phyloP scores from a whole-genome alignment of 2,329 filamentous ascomycete species.

The Xylaria sp. region DNA sequence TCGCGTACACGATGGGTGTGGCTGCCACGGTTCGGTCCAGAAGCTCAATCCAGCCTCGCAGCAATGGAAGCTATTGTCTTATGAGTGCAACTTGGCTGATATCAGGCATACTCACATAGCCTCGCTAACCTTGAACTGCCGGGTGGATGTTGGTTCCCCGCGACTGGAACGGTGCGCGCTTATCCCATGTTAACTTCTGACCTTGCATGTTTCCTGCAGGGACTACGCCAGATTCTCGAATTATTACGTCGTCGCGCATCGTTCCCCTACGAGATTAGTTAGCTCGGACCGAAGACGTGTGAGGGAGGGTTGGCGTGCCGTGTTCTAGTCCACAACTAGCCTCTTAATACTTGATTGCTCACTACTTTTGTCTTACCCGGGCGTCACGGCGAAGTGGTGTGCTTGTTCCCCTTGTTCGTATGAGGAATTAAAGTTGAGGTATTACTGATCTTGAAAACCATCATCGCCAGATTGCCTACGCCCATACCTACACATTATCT shows the following conservation, averaged over 20 bases:
- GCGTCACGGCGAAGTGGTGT: not conserved
- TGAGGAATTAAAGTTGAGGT: not conserved
- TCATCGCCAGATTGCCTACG: not conserved
- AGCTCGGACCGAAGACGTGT: not conserved
- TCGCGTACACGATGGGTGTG: not conserved
- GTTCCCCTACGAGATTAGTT: not conserved
- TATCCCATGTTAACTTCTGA: not conserved
- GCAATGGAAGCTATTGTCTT: constrained; percentile 1
- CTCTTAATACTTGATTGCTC: not conserved
- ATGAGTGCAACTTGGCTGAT: not conserved
- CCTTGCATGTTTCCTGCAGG: not conserved
- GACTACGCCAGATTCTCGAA: not conserved
- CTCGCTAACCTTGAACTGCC: constrained; percentile 22
- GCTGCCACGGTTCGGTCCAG: not conserved
- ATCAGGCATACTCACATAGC: constrained; percentile 3
- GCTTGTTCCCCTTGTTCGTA: not conserved
- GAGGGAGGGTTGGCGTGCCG: not conserved
- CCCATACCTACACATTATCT: not conserved
- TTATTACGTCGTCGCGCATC: constrained; percentile 19
- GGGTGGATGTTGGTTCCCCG: constrained; percentile 3
- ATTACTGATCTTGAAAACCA: not conserved
- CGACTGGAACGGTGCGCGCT: not conserved
- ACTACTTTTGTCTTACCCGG: not conserved
- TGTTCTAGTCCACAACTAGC: not conserved
- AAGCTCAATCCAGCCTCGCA: constrained; percentile 1